A percentile compares a stretch with the other conserved stretches of the same genome.
Evolutionary conservation across 129 eudicot genomes (phyloP).

Genomic region (Lactuca sativa): DNA sequence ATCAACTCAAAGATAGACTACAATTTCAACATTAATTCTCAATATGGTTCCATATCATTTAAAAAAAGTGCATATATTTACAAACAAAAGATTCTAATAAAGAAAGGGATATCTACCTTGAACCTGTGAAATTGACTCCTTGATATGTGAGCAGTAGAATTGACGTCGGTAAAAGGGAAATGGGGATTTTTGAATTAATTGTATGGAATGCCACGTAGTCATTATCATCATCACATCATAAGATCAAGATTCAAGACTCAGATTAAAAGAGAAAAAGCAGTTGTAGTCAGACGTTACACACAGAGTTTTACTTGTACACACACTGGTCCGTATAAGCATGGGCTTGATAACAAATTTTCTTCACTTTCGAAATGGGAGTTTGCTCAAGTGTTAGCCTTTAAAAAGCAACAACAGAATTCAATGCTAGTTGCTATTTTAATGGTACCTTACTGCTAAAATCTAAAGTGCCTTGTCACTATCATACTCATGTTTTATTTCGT

Average conservation of each 20-base stretch:
- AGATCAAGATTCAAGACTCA: slow-evolving; percentile 19
- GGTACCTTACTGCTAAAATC: slow-evolving; percentile 37
- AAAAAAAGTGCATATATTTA: too few species aligned
- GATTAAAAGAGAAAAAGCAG: slow-evolving; percentile 30
- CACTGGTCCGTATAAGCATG: slow-evolving; percentile 33
- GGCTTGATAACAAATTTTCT: slow-evolving; percentile 31
- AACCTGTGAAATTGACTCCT: slow-evolving; percentile 30
- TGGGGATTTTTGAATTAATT: slow-evolving; percentile 19
- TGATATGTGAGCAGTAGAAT: slow-evolving; percentile 19
- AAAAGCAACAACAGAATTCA: slow-evolving; percentile 43
- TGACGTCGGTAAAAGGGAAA: slow-evolving; percentile 22
- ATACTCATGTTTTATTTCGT: slow-evolving; percentile 23
- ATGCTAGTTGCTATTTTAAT: slow-evolving; percentile 36
- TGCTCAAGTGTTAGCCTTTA: slow-evolving; percentile 39
- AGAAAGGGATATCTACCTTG: slow-evolving; percentile 29
- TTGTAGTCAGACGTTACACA: slow-evolving; percentile 33
- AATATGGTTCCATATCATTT: neutral
- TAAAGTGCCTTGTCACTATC: slow-evolving; percentile 36
- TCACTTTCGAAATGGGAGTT: slow-evolving; percentile 40
- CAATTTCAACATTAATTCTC: neutral
- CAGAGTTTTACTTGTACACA: slow-evolving; percentile 30
- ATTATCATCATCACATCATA: slow-evolving; percentile 8
- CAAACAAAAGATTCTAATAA: slow-evolving; percentile 1
- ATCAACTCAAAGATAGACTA: neutral
- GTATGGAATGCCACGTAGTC: slow-evolving; percentile 40